These are phyloP conservation scores for Penicillium dipodomyicola DNA, from an alignment of 495 filamentous ascomycete genomes.

Conservation along the genomic window DNA sequence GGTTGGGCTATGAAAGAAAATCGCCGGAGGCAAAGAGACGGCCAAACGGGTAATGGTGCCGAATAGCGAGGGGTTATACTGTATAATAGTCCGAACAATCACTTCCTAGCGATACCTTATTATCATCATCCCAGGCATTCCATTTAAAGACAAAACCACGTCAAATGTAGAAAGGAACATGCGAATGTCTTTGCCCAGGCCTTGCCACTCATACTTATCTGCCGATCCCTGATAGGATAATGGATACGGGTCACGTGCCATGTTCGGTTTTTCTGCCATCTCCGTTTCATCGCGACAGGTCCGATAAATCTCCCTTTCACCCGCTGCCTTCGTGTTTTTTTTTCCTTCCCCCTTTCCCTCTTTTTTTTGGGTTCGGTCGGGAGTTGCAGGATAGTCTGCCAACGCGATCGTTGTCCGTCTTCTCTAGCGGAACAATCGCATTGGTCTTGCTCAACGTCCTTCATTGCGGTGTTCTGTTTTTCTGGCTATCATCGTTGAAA, in stretches of 20 bases:
- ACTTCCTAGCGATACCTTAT: not conserved
- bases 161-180: not conserved
- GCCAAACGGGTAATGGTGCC: constrained; percentile 19
- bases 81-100: not conserved
- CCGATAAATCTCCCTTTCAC: constrained; percentile 21
- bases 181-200: not conserved
- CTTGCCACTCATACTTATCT: constrained; percentile 15
- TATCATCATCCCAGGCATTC: not conserved
- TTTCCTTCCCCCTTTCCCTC: constrained; percentile 10
- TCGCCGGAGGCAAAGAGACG: constrained; percentile 35
- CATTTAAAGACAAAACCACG: not conserved
- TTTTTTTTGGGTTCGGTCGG: constrained; percentile 21
- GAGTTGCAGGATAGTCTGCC: constrained; percentile 34
- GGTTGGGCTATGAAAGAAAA: constrained; percentile 54
- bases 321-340: constrained; percentile 19
- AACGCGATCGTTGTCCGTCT: constrained; percentile 1
- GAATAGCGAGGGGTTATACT: constrained; percentile 20
- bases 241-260: constrained; percentile 21
- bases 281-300: constrained; percentile 16
- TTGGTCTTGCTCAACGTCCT: not conserved
- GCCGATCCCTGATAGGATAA: constrained; percentile 21
- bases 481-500: constrained; percentile 1
- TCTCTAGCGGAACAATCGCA: not conserved
- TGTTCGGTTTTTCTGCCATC: constrained; percentile 25
- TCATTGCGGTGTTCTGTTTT: constrained; percentile 4